Percentiles rank a stretch among this genome's conserved stretches.
phyloP scores from a whole-genome alignment of 305 asterid genomes.

The Fraxinus albicans region DNA sequence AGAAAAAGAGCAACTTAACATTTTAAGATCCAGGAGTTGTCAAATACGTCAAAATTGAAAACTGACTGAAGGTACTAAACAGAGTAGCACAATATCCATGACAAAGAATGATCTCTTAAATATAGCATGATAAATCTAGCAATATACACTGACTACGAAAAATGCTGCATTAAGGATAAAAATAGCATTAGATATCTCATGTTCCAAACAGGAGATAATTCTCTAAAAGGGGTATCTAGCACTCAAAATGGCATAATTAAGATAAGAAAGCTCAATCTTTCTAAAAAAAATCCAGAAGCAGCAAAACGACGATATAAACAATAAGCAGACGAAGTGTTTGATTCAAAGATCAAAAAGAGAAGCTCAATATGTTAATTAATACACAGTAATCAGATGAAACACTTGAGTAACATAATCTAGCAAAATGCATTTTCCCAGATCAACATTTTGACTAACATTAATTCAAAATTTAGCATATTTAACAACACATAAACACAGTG shows the following conservation, averaged over 20 bases:
- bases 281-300: neutral
- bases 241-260: neutral
- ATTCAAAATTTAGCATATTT: neutral
- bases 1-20: slow-evolving; percentile 13
- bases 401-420: slow-evolving; percentile 19
- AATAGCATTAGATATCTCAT: neutral
- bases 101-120: neutral
- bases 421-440: slow-evolving; percentile 13
- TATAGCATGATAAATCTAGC: neutral
- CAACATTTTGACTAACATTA: neutral
- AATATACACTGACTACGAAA: neutral
- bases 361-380: slow-evolving; percentile 14
- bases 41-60: neutral
- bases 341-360: slow-evolving; percentile 18
- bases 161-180: neutral
- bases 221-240: neutral
- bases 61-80: slow-evolving; percentile 18
- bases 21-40: slow-evolving; percentile 2
- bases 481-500: neutral
- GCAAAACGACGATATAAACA: neutral
- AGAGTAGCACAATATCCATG: slow-evolving; percentile 11
- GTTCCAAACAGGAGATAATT: neutral
- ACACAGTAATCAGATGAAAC: slow-evolving; percentile 21
- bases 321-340: slow-evolving; percentile 17
- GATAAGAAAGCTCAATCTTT: neutral